Conservation (phyloP, 1,284 basidiomycete species). For the Ustilago nuda region DNA sequence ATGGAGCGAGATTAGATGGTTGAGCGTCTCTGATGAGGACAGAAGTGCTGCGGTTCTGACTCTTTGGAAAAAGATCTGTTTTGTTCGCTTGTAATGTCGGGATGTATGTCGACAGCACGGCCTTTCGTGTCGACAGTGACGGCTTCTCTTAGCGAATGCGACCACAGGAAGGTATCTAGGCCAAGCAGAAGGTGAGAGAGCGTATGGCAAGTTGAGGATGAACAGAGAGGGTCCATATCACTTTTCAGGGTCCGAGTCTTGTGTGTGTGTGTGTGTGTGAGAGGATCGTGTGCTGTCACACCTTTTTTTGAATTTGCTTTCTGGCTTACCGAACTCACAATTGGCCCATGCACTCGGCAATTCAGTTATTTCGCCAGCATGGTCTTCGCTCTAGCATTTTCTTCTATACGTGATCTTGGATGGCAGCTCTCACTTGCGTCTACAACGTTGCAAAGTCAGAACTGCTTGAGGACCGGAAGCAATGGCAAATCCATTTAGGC, state of each 20-base stretch:
- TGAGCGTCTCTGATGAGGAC: no score
- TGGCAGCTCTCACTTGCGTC: neutral
- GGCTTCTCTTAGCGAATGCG: neutral
- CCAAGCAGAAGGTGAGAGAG: neutral
- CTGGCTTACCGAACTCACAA: neutral
- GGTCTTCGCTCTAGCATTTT: neutral
- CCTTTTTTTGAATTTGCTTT: neutral
- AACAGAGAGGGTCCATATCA: slow-evolving; percentile 3
- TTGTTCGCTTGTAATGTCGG: neutral
- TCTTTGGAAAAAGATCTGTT: no score
- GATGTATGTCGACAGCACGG: neutral
- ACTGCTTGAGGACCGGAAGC: neutral
- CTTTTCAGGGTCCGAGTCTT: neutral
- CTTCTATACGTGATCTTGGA: neutral
- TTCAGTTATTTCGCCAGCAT: slow-evolving; percentile 4
- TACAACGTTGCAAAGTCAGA: neutral
- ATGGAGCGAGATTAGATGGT: no score
- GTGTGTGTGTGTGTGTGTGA: neutral
- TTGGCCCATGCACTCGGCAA: slow-evolving; percentile 20
- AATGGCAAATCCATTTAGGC: neutral
- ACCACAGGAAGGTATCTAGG: neutral
- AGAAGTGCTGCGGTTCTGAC: no score
- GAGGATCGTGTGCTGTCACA: slow-evolving; percentile 13
- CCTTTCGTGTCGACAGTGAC: neutral
- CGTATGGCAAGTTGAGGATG: neutral